These are phyloP conservation scores for Colletotrichum sojae DNA, from an alignment of 2,329 filamentous ascomycete genomes.

Conservation along the genomic window DNA sequence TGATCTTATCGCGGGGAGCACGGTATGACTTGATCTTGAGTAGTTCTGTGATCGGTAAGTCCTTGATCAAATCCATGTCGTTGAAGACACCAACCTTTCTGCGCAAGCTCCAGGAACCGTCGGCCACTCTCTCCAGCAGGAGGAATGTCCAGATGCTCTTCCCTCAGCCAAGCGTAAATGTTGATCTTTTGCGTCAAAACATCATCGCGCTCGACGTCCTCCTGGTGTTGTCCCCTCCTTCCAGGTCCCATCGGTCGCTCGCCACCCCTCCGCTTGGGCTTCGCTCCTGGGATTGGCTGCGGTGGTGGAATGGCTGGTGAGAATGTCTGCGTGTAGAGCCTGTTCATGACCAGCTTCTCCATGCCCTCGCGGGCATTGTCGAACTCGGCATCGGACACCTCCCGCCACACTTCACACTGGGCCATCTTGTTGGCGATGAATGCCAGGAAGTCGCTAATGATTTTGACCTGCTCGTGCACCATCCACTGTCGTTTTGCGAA, in stretches of 20 bases:
- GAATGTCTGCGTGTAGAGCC: conserved; percentile 95
- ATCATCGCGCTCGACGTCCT: conserved; percentile 96
- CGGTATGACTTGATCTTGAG: conserved; percentile 97
- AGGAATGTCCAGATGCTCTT: conserved; percentile 94
- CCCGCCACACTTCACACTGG: conserved; percentile 95
- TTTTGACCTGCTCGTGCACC: conserved; percentile 99
- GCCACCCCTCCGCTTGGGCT: conserved; percentile 77
- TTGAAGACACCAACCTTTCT: conserved; percentile 75
- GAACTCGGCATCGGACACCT: conserved; percentile 96
- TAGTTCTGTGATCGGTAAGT: conserved; percentile 74
- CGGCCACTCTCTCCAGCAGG: conserved; percentile 87
- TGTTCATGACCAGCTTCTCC: conserved; percentile 99
- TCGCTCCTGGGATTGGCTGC: conserved; percentile 78
- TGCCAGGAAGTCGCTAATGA: conserved; percentile 94
- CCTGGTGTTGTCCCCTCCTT: conserved; percentile 94
- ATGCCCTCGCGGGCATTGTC: conserved; percentile 98
- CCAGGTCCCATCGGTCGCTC: conserved; percentile 83
- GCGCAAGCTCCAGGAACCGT: conserved; percentile 89
- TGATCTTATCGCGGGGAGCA: conserved; percentile 97
- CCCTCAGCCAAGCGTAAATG: conserved; percentile 95
- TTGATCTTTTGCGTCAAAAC: conserved; percentile 96
- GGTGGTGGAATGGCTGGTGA: conserved; percentile 91
- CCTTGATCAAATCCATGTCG: conserved; percentile 33
- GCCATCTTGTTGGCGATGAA: conserved; percentile 99
- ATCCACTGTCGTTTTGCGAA: conserved; percentile 99